phyloP scores from a whole-genome alignment of 75 land plant species.

The Chamaecyparis obtusa region DNA sequence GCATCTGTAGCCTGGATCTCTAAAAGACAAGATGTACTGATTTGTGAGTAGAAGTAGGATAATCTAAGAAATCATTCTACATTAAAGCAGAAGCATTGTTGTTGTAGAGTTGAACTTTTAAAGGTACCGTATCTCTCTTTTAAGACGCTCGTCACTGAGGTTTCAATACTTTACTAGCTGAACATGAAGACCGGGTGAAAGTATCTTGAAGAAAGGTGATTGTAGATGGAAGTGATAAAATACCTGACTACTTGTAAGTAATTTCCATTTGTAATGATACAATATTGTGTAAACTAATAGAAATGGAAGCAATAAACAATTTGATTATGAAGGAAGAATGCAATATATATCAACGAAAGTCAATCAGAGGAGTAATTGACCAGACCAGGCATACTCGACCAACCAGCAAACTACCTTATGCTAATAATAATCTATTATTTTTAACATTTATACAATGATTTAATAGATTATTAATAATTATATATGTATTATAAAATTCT shows the following conservation, averaged over 20 bases:
- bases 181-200: neutral
- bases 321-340: too few species aligned
- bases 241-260: neutral
- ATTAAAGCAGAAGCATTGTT: neutral
- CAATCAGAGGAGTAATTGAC: too few species aligned
- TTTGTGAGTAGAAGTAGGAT: neutral
- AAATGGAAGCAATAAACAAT: neutral
- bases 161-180: neutral
- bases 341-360: too few species aligned
- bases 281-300: neutral
- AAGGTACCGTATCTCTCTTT: neutral
- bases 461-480: too few species aligned
- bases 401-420: too few species aligned
- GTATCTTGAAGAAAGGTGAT: neutral
- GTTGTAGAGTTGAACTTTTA: neutral
- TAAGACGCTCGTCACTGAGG: neutral
- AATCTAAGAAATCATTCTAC: neutral
- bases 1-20: neutral
- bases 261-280: neutral
- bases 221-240: neutral
- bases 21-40: neutral
- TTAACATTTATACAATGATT: too few species aligned
- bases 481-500: too few species aligned
- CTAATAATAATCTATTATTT: too few species aligned
- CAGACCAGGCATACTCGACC: too few species aligned